Base-by-base conservation (phyloP, 2,329 filamentous ascomycete species). In the Exophiala phaeomuriformis region DNA sequence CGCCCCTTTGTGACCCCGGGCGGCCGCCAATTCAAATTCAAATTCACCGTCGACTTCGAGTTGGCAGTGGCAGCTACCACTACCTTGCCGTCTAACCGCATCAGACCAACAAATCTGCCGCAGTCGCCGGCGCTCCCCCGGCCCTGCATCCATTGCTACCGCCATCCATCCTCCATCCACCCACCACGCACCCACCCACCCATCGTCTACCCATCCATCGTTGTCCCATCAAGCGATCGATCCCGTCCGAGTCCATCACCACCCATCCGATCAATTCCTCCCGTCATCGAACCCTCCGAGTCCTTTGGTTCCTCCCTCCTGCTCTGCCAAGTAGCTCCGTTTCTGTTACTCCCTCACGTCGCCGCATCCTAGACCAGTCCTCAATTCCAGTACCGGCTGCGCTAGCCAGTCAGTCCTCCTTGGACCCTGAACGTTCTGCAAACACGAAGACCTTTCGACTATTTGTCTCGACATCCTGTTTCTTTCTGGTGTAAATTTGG, bases 41-140 rank as follows among this genome's bases (percentile, higher is more conserved):
- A 41, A 4, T 41, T 3, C 28, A 41, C 39, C 12, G 3, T 12
- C 19, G 7, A 9, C 12, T 41, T 19, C 19, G 19, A 19, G 19
- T 19, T 19, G 19, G 19, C 12, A 41, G 12, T 28, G 39, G 39
- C 39, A 41, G 12, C 39, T 41, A 27, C 39, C 28, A 41, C 39
- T 6, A 5, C 39, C 3, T 9, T 27, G 19, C 27, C 36, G 5
- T n/a, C 6, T 39, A 5, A 41, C 33, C 48, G 48, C 48, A 43
- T 44, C 40, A 32, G 48, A 44, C 42, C 39, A 12, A 19, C 19
- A 19, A 41, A 28, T 28, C 48, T 50, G 48, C 37, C 48, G 44
- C 48, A 50, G 30, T 47, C 44, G 27, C 30, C n/a, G 30, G 40
- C 47, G 37, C 48, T 40, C 48, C 4, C n/a, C 31, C 47, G 30